Percentiles rank a stretch among this genome's conserved stretches.
phyloP scores from a whole-genome alignment of 306 rosid species.

The Quercus ilex region DNA sequence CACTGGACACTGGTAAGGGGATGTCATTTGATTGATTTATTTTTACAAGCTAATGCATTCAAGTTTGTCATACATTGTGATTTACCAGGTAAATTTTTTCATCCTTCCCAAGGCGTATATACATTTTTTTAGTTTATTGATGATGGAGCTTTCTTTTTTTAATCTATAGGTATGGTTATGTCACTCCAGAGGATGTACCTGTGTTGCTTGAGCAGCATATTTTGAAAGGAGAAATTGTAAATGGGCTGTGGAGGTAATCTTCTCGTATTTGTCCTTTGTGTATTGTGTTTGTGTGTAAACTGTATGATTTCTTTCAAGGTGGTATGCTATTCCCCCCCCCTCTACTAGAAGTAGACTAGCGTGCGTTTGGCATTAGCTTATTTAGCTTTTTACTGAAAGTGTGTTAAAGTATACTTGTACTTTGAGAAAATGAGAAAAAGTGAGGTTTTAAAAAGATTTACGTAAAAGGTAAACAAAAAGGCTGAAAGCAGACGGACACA shows the following conservation, averaged over 20 bases:
- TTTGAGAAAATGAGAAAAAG: too few species aligned
- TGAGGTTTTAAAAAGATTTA: too few species aligned
- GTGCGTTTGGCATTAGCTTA: too few species aligned
- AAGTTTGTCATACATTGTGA: not conserved
- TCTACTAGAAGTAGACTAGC: not conserved
- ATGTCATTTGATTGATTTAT: not conserved
- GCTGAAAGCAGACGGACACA: not conserved
- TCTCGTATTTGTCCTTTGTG: not conserved
- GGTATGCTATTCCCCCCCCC: not conserved
- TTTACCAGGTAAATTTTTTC: not conserved
- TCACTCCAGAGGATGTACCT: slow-evolving; percentile 76
- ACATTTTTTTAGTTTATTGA: slow-evolving; percentile 10
- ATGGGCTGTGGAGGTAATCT: slow-evolving; percentile 78
- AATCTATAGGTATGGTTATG: slow-evolving; percentile 87
- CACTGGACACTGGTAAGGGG: slow-evolving; percentile 85
- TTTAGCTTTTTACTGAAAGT: too few species aligned
- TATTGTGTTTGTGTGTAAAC: not conserved
- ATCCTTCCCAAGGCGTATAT: not conserved
- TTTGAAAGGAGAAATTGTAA: slow-evolving; percentile 63
- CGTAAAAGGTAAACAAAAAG: too few species aligned
- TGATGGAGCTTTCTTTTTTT: not conserved
- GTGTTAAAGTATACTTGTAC: too few species aligned
- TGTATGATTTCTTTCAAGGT: not conserved
- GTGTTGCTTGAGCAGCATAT: slow-evolving; percentile 75
- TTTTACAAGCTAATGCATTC: not conserved